phyloP scores from a whole-genome alignment of 495 filamentous ascomycete species.

The Ascobolus immersus region DNA sequence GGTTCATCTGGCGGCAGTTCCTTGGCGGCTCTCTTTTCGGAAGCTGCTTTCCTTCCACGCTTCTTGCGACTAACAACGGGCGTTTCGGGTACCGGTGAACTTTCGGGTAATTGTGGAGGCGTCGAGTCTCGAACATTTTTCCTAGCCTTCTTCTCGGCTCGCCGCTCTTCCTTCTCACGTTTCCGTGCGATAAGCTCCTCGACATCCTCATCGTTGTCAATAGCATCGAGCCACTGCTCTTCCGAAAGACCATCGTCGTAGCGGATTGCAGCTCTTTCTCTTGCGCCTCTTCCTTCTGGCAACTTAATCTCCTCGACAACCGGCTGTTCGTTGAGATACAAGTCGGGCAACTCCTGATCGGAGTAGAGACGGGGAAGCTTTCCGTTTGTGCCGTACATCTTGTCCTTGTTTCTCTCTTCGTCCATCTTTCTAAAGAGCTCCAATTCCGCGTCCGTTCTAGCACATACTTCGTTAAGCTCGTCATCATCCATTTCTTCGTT shows the following conservation, averaged over 20 bases:
- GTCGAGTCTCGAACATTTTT: slow-evolving; percentile 14
- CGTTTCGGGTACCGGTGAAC: slow-evolving; percentile 12
- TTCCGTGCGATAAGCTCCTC: slow-evolving; percentile 84
- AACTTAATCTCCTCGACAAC: slow-evolving; percentile 37
- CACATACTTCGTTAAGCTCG: slow-evolving; percentile 71
- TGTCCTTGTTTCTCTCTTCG: slow-evolving; percentile 35
- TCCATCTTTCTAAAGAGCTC: slow-evolving; percentile 51
- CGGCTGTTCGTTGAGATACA: slow-evolving; percentile 47
- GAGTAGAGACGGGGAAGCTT: slow-evolving; percentile 55
- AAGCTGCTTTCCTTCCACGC: slow-evolving; percentile 52
- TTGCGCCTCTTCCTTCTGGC: slow-evolving; percentile 61
- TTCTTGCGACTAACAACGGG: slow-evolving; percentile 25
- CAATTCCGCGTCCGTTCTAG: slow-evolving; percentile 50
- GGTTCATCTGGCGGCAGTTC: slow-evolving; percentile 23
- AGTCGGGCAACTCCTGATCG: slow-evolving; percentile 78
- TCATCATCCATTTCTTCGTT: slow-evolving; percentile 95
- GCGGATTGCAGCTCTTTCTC: slow-evolving; percentile 74
- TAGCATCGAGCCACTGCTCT: slow-evolving; percentile 58
- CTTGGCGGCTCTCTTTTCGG: slow-evolving; percentile 65
- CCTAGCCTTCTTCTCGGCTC: slow-evolving; percentile 32
- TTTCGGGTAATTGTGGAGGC: too few relatives aligned
- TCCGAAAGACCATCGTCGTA: slow-evolving; percentile 96
- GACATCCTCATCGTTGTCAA: slow-evolving; percentile 89
- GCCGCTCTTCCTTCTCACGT: slow-evolving; percentile 52
- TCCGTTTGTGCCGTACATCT: slow-evolving; percentile 40